These are phyloP conservation scores for Helminthosporium solani DNA, from an alignment of 2,329 filamentous ascomycete genomes.

Conservation along the genomic window DNA sequence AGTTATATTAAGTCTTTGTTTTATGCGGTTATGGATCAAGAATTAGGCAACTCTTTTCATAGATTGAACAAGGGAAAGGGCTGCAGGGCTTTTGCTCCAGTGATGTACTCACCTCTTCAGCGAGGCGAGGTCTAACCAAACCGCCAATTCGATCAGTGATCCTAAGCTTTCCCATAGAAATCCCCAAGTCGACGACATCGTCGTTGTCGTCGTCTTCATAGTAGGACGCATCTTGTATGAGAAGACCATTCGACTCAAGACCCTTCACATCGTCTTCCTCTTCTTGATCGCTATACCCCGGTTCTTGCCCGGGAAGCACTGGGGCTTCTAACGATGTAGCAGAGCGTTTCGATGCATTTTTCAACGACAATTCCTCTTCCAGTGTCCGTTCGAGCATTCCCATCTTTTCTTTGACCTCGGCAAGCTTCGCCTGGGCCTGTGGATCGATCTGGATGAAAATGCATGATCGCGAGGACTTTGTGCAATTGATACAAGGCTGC, in stretches of 20 bases:
- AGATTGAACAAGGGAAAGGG: not conserved
- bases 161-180: conserved; percentile 69
- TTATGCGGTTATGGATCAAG: no score
- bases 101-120: conserved; percentile 61
- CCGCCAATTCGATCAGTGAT: conserved; percentile 75
- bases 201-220: conserved; percentile 66
- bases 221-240: conserved; percentile 66
- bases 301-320: conserved; percentile 40
- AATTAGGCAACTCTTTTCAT: not conserved
- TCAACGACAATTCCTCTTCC: conserved; percentile 65
- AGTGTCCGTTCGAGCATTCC: conserved; percentile 68
- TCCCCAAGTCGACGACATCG: conserved; percentile 70
- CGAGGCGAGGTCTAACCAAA: conserved; percentile 67
- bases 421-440: conserved; percentile 67
- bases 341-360: conserved; percentile 16
- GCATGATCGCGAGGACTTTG: conserved; percentile 53
- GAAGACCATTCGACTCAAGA: conserved; percentile 63
- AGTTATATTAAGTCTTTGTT: not conserved
- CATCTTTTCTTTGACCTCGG: conserved; percentile 78
- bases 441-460: conserved; percentile 70
- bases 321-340: conserved; percentile 5
- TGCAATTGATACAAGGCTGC: conserved; percentile 69
- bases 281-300: conserved; percentile 59
- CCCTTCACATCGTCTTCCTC: conserved; percentile 57
- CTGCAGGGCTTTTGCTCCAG: not conserved